Evolutionary conservation across 1,139 yeast genomes (phyloP), one percentile per base, ranked within the genome.

Genomic region (Williopsis jadinii): DNA sequence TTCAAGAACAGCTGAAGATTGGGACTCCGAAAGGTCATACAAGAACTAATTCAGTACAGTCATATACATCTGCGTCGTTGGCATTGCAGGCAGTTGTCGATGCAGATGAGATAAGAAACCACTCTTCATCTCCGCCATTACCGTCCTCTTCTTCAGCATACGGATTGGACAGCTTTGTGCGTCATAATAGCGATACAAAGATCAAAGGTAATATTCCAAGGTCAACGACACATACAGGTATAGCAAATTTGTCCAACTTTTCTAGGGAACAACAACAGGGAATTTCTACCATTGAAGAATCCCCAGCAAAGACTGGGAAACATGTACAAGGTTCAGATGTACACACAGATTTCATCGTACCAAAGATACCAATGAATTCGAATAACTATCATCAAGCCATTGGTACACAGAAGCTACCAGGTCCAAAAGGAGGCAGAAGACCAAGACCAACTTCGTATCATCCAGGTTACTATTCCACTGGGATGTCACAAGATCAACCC

Each of bases 371-470:
- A 29, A 35, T 46, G 32, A 40, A 44, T 37, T 28, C 48, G 3
- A 42, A 48, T 38, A 43, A 48, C 32, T 40, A 40, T 41, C 49
- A 45, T 37, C 44, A 43, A 11, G 38, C 48, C 34, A 38, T 37
- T 29, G 41, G 47, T 31, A 46, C 34, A 30, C 58, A 49, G 39
- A 56, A 54, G 37, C 40, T 55, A 26, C 58, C 58, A 8, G 54
- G 56, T 26, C 57, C 59, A 11, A 54, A 56, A 14, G 50, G 70
- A 11, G 63, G 63, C 38, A 73, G 77, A 58, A 80, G 75, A 54
- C 88, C 86, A 41, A 73, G 94, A 59, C 92, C 94, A 37, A 83
- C 90, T 0, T 82, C 90, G 9, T 84, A 81, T 56, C 90, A 84
- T 56, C 92, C 94, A 11, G 66, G 69, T 1, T 56, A 66, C 26